Base-by-base conservation (phyloP, 345 rosid species). In the Dipteronia dyeriana region DNA sequence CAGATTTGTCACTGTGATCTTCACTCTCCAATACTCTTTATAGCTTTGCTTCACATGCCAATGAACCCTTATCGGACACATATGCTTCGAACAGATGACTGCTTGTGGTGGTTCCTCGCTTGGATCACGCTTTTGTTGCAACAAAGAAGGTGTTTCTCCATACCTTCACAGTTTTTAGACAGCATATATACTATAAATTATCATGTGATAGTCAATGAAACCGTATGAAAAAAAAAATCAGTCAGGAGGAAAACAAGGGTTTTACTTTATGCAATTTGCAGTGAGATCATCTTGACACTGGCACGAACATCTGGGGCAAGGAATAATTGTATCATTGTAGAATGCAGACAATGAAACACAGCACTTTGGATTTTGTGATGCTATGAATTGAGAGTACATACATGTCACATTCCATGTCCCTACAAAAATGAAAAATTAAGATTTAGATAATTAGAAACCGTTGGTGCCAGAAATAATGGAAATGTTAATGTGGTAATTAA, bases 41-140 rank as follows among this genome's bases (percentile, higher is more conserved):
- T 95, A 95, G 77, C 88, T 91, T 64, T 89, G 87, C 80, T 93
- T 95, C n/a, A 95, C 87, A 34, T 95, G 98, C 98, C 98, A 95
- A 75, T 93, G 98, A 13, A 93, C 86, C 49, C 81, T 73, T 25
- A 91, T 82, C 0, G 98, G 98, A 81, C 98, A 95, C 94, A 88
- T 88, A 74, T 95, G 98, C 5, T 73, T 65, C 1, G 97, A 34
- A 39, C 98, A 95, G 66, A 83, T 77, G 3, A 91, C 97, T 9
- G 89, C 56, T 17, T 90, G 83, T 1, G 80, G 22, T 43, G 41
- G 66, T 75, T 82, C 92, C 43, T 60, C 83, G 7, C 70, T 74
- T 0, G 86, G 82, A 76, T 89, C 85, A 7, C 83, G 88, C 26
- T 81, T 84, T 74, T 89, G 86, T 39, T 75, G 82, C 75, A 88